Percentiles rank a stretch among this genome's conserved stretches.
These are phyloP conservation scores for Leccinum fuscescens DNA, from an alignment of 1,284 basidiomycete species.

Conservation along the genomic window DNA sequence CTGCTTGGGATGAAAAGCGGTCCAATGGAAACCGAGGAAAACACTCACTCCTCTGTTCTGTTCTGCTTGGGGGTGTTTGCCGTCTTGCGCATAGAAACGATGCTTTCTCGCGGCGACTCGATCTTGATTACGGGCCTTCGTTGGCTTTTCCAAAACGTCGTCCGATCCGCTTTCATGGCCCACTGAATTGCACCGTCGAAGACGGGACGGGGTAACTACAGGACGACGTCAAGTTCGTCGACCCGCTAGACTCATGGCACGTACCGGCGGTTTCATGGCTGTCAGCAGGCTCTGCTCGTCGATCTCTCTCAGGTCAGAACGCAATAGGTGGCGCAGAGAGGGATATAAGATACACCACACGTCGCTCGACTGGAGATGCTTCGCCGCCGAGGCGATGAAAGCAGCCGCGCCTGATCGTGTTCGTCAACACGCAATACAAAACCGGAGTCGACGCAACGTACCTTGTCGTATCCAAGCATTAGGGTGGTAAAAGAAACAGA, in stretches of 20 bases:
- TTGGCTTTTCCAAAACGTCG: slow-evolving; percentile 71
- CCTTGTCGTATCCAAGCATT: slow-evolving; percentile 97
- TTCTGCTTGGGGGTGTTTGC: slow-evolving; percentile 41
- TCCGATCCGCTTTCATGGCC: slow-evolving; percentile 79
- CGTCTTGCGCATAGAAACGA: not conserved
- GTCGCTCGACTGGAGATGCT: not conserved
- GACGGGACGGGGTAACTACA: slow-evolving; percentile 68
- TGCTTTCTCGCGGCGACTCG: not conserved
- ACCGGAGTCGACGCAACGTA: slow-evolving; percentile 25
- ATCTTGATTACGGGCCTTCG: slow-evolving; percentile 27
- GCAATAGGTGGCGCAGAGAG: slow-evolving; percentile 80
- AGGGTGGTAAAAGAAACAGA: slow-evolving; percentile 69
- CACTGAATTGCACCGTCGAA: slow-evolving; percentile 86
- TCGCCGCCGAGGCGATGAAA: not conserved
- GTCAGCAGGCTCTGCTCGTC: slow-evolving; percentile 74
- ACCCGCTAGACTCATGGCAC: slow-evolving; percentile 27
- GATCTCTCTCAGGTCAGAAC: slow-evolving; percentile 80
- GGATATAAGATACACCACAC: slow-evolving; percentile 83
- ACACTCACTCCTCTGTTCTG: slow-evolving; percentile 72
- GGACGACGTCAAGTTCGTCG: not conserved
- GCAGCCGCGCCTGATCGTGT: slow-evolving; percentile 22
- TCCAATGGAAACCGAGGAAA: not conserved
- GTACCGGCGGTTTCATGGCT: slow-evolving; percentile 76
- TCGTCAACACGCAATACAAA: not conserved
- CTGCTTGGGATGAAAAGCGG: slow-evolving; percentile 37